phyloP scores from a whole-genome alignment of 371 early-diverging fungal genomes.

The Lichtheimia ramosa region DNA sequence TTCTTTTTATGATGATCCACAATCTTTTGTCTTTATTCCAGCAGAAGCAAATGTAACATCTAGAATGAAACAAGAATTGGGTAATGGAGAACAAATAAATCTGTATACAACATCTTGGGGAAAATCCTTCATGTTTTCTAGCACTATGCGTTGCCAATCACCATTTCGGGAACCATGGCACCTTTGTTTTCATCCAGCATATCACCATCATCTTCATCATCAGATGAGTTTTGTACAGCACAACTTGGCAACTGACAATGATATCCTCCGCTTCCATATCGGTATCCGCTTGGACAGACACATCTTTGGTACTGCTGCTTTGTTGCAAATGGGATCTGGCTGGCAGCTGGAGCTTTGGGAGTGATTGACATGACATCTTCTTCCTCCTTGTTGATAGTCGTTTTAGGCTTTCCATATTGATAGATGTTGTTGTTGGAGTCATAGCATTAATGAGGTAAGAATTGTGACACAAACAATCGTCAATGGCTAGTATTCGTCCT shows the following conservation, averaged over 20 bases:
- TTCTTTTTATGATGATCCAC: too few relatives aligned
- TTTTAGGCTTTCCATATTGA: not conserved
- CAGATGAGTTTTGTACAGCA: constrained; percentile 41
- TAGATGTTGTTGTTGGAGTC: not conserved
- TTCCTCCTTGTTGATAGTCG: not conserved
- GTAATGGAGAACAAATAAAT: too few relatives aligned
- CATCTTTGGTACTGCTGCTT: constrained; percentile 4
- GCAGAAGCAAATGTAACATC: too few relatives aligned
- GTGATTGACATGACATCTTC: not conserved
- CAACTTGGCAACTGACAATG: constrained; percentile 28
- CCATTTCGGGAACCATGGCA: constrained; percentile 60
- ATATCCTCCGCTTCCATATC: constrained; percentile 10
- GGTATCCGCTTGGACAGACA: constrained; percentile 7
- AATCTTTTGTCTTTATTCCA: too few relatives aligned
- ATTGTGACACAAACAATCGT: too few relatives aligned
- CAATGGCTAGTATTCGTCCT: too few relatives aligned
- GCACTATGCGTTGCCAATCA: constrained; percentile 36
- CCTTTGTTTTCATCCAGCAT: constrained; percentile 32
- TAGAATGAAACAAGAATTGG: too few relatives aligned
- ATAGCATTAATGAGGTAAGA: too few relatives aligned
- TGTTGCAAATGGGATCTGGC: constrained; percentile 16
- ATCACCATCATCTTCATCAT: constrained; percentile 31
- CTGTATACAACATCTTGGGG: too few relatives aligned
- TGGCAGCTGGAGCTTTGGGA: constrained; percentile 4
- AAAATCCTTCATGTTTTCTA: too few relatives aligned